Evolutionary conservation across 202 grass and related monocot species (phyloP).

Genomic region (Brachypodium distachyon): DNA sequence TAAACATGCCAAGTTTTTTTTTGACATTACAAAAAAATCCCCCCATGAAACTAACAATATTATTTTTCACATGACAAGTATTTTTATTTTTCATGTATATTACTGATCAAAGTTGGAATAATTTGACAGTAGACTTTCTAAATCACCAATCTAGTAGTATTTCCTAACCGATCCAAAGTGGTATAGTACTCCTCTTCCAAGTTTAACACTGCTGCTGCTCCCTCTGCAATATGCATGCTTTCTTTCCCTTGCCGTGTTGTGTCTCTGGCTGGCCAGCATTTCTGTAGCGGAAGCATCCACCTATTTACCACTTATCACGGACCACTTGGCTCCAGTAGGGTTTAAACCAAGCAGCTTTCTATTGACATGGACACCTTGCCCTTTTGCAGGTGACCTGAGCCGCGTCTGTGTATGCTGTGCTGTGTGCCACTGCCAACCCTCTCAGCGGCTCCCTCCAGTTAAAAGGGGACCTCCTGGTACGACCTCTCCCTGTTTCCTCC

Average conservation of each 20-base stretch:
- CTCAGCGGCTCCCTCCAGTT: neutral
- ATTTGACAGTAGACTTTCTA: no score
- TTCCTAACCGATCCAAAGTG: no score
- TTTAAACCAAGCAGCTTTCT: constrained; percentile 24
- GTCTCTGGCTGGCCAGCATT: neutral
- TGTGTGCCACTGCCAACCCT: no score
- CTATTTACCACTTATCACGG: neutral
- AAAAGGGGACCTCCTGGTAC: neutral
- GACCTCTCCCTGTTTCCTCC: neutral
- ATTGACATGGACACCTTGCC: constrained; percentile 19
- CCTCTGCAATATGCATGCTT: neutral
- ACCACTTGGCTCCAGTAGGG: neutral
- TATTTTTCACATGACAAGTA: no score
- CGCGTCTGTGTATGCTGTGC: no score
- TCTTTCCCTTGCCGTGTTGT: neutral
- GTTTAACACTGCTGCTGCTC: neutral
- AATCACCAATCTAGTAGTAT: no score
- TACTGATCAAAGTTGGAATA: no score
- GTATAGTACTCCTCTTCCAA: no score
- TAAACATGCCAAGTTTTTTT: no score
- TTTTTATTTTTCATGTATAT: no score
- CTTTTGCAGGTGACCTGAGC: constrained; percentile 36
- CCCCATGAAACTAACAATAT: no score
- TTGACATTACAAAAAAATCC: no score
- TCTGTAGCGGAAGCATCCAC: neutral